Evolutionary conservation across 768 basidiomycete species (phyloP).

Genomic region (Panaeolus cyanescens): DNA sequence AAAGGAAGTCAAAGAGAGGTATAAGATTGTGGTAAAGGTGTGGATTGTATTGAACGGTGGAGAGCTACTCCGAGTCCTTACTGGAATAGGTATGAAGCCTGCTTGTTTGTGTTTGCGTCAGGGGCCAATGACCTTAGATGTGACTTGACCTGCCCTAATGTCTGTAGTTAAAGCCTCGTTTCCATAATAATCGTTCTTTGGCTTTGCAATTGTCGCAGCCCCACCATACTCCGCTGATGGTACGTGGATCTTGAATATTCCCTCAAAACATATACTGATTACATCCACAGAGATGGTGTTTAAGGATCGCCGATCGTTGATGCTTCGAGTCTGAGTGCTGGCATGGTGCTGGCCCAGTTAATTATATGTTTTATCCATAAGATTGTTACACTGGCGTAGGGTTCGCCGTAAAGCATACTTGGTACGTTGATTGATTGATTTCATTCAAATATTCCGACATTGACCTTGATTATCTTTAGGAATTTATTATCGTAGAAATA

Average conservation of each 20-base stretch:
- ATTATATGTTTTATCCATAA: background rate
- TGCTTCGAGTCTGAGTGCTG: background rate
- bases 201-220: background rate
- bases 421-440: background rate
- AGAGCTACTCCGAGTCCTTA: background rate
- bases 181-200: background rate
- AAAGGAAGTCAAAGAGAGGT: background rate
- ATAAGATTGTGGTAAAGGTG: background rate
- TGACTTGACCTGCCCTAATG: background rate
- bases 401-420: background rate
- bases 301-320: slow-evolving; percentile 3
- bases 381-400: background rate
- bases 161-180: background rate
- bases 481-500: background rate
- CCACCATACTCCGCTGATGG: background rate
- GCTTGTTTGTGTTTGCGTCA: background rate
- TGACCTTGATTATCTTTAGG: background rate
- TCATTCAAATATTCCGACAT: background rate
- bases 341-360: background rate
- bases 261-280: background rate
- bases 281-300: background rate
- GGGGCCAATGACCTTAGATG: background rate
- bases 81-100: background rate
- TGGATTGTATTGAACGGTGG: background rate
- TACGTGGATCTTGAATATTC: background rate